Conservation (phyloP, 1,139 yeast genomes). For the Diutina catenulata region DNA sequence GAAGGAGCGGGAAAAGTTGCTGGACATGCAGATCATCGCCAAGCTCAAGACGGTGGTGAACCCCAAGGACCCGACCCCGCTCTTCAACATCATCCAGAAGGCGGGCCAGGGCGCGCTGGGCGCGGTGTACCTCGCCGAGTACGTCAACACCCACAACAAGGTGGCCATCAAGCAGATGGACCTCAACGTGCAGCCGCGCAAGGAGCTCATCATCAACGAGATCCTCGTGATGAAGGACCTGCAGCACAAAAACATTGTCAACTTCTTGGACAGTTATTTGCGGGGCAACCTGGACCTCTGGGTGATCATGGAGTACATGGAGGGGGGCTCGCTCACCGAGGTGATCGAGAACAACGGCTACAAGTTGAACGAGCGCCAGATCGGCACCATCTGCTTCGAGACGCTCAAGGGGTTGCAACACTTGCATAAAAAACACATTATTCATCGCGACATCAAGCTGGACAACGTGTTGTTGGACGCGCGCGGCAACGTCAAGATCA, state of each 20-base stretch:
- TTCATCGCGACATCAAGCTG: conserved; percentile 92
- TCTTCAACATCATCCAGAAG: conserved; percentile 78
- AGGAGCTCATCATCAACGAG: conserved; percentile 68
- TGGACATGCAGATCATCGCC: conserved; percentile 78
- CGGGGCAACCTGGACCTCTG: conserved; percentile 27
- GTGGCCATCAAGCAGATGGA: conserved; percentile 97
- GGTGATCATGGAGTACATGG: conserved; percentile 21
- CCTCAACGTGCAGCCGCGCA: conserved; percentile 82
- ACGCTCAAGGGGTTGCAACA: conserved; percentile 88
- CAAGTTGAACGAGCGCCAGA: conserved; percentile 60
- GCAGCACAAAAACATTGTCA: conserved; percentile 35
- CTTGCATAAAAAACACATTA: conserved; percentile 81
- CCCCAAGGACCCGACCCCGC: conserved; percentile 70
- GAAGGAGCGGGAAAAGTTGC: conserved; percentile 62
- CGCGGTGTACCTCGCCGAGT: conserved; percentile 80
- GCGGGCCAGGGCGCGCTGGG: conserved; percentile 99
- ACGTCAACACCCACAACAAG: conserved; percentile 33
- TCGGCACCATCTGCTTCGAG: conserved; percentile 82
- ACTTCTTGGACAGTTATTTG: conserved; percentile 34
- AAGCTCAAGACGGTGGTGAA: conserved; percentile 78
- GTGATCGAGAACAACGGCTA: conserved; percentile 73
- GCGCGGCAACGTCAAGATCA: conserved; percentile 82
- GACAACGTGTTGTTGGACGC: conserved; percentile 86
- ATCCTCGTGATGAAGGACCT: conserved; percentile 39
- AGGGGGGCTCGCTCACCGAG: conserved; percentile 65